These are phyloP conservation scores for Piromyces finnis DNA, from an alignment of 192 early-diverging fungal genomes.

Conservation along the genomic window DNA sequence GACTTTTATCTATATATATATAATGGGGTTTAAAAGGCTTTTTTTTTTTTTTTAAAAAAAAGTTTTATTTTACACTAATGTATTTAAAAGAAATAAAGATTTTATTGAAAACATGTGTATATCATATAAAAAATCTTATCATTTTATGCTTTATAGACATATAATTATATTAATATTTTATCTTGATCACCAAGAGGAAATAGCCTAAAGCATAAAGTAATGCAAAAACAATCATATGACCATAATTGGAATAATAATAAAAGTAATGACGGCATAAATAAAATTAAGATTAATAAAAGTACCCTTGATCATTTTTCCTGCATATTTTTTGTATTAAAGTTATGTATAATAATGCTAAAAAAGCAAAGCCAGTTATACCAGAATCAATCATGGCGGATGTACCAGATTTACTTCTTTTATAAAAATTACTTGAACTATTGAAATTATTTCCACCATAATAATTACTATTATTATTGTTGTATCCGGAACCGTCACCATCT, in stretches of 20 bases:
- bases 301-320: slow-evolving; percentile 27
- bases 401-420: neutral
- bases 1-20: too few species aligned
- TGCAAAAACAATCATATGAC: slow-evolving; percentile 17
- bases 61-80: too few species aligned
- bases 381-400: neutral
- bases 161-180: too few species aligned
- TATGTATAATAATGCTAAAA: neutral
- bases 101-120: too few species aligned
- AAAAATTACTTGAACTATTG: neutral
- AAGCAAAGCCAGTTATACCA: neutral
- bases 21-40: too few species aligned
- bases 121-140: too few species aligned
- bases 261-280: slow-evolving; percentile 12
- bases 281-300: slow-evolving; percentile 15
- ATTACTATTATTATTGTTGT: slow-evolving; percentile 5
- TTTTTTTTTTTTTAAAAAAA: too few species aligned
- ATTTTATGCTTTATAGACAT: too few species aligned
- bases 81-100: too few species aligned
- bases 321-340: slow-evolving; percentile 6
- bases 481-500: too few species aligned
- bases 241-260: neutral
- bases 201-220: slow-evolving; percentile 11
- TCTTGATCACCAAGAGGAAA: slow-evolving; percentile 13
- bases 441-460: neutral